These are phyloP conservation scores for Lactifluus piperatus DNA, from an alignment of 768 basidiomycete genomes.

Conservation along the genomic window DNA sequence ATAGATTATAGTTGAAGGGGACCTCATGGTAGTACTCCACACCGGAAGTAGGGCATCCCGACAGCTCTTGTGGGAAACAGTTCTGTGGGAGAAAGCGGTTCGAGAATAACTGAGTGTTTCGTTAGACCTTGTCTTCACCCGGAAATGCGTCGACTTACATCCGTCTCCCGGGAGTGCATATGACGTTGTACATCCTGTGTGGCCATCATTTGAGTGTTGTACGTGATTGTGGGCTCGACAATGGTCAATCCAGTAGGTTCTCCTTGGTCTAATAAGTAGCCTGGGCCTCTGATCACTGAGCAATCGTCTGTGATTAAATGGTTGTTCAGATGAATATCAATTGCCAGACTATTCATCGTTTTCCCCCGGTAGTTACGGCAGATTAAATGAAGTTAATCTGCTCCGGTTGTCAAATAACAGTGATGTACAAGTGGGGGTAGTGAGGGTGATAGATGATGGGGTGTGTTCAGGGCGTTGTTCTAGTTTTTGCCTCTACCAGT, in stretches of 20 bases:
- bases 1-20: neutral
- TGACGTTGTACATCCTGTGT: neutral
- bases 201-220: neutral
- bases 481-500: neutral
- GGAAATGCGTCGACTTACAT: neutral
- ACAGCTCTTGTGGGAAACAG: neutral
- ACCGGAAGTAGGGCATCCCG: neutral
- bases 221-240: neutral
- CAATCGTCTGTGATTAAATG: neutral
- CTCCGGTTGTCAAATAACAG: neutral
- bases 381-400: no score
- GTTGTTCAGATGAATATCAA: neutral
- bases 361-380: neutral
- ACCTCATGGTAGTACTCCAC: neutral
- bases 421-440: neutral
- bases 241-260: neutral
- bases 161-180: neutral
- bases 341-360: conserved; percentile 3
- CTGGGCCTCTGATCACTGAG: neutral
- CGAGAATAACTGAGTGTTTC: neutral
- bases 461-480: neutral
- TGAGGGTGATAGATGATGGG: neutral
- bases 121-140: neutral
- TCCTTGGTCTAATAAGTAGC: neutral
- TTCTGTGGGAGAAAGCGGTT: neutral